Evolutionary conservation across 176 grass and related monocot genomes (phyloP), one percentile per base, ranked within the genome.

Genomic region (Hyparrhenia diplandra): DNA sequence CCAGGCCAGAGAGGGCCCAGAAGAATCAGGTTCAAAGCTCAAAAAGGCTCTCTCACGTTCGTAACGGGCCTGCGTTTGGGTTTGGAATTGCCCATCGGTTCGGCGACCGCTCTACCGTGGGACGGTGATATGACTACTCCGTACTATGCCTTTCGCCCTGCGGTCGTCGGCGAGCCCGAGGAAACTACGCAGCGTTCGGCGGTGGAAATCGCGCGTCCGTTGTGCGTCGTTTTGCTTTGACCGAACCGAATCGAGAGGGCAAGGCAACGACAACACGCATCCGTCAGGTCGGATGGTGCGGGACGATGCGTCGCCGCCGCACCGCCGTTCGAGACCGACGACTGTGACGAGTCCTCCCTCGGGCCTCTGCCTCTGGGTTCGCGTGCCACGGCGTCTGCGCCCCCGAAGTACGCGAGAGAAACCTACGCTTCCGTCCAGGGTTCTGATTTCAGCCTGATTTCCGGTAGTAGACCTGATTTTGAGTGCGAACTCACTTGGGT

Each of bases 201-300:
- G 46, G 45, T 43, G 27, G 24, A n/a, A n/a, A n/a, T n/a, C n/a
- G n/a, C n/a, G n/a, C n/a, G n/a, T n/a, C n/a, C n/a, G n/a, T 4
- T 30, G 59, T 20, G n/a, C n/a, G n/a, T 2, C 31, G 24, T 25
- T 45, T 12, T 1, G 12, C 18, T 18, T 37, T 37, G 47, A 41
- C 54, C 61, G 43, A 55, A 73, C 10, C 0, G 58, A 60, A 27
- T 55, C 28, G 5, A 34, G 0, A 12, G 2, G 13, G 43, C 63
- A 49, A 17, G 20, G 69, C 60, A 21, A 13, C 69, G 18, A 64
- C 52, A 35, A 7, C 76, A 80, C 58, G 70, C 82, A 40, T 41
- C 76, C 69, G 40, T 84, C 87, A 49, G 31, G 59, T 80, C 76
- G 30, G 69, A 43, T 28, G 82, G 66, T 21, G 80, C 71, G 23